A percentile compares a stretch with the other conserved stretches of the same genome.
These are phyloP conservation scores for Penicillium polonicum DNA, from an alignment of 2,329 filamentous ascomycete genomes.

Conservation along the genomic window DNA sequence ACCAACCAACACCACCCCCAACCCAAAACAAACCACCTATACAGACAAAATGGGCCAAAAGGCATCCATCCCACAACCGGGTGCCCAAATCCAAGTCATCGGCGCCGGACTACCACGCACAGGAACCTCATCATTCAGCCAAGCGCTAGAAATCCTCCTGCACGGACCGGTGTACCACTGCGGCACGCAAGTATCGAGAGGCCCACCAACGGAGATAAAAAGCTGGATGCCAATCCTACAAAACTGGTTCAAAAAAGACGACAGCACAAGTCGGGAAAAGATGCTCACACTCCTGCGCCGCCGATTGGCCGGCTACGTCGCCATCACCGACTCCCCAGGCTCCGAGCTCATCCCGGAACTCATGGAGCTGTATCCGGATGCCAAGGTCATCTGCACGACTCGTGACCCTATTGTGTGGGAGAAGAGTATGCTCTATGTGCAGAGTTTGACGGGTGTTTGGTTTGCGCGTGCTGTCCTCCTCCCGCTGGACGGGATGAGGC, in stretches of 20 bases:
- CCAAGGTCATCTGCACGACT: conserved; percentile 47
- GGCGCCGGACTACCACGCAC: conserved; percentile 44
- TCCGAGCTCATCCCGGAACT: conserved; percentile 47
- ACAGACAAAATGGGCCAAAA: conserved; percentile 20
- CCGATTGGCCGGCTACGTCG: conserved; percentile 44
- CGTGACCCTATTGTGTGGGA: conserved; percentile 26
- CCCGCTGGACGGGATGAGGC: conserved; percentile 27
- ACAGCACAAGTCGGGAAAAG: not conserved
- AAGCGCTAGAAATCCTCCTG: conserved; percentile 50
- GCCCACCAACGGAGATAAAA: conserved; percentile 23
- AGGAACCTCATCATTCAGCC: conserved; percentile 52
- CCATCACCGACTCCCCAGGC: conserved; percentile 48
- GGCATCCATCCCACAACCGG: conserved; percentile 18
- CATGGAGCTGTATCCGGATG: conserved; percentile 51
- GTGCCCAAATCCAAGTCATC: conserved; percentile 26
- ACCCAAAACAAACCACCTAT: not conserved
- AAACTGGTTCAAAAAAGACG: conserved; percentile 12
- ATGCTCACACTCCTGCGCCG: conserved; percentile 14
- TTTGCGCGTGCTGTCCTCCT: conserved; percentile 23
- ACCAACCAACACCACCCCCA: not conserved
- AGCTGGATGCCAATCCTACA: conserved; percentile 24
- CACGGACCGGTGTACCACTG: conserved; percentile 52
- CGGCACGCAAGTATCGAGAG: conserved; percentile 41
- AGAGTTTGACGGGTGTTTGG: conserved; percentile 17
- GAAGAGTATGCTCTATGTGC: conserved; percentile 23